phyloP scores from a whole-genome alignment of 352 stramenopile genomes.

The Elongisporangium prolatum region DNA sequence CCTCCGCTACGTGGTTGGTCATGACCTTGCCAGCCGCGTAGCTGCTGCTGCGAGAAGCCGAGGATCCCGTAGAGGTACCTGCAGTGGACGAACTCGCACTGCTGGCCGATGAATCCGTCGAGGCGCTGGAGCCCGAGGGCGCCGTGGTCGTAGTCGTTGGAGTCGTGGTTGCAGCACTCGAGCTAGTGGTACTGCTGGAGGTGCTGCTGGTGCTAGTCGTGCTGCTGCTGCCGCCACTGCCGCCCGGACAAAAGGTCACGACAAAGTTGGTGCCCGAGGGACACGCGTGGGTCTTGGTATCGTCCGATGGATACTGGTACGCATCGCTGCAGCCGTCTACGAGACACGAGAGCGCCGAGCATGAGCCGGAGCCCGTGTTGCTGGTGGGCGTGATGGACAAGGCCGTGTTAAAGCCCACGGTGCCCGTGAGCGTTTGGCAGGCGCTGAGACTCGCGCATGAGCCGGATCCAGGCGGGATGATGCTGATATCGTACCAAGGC shows the following conservation, averaged over 20 bases:
- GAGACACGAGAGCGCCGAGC: slow-evolving; percentile 37
- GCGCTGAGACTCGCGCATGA: slow-evolving; percentile 37
- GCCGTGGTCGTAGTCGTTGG: slow-evolving; percentile 9
- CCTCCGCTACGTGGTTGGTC: slow-evolving; percentile 15
- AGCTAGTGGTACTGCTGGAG: slow-evolving; percentile 17
- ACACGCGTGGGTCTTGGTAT: slow-evolving; percentile 60
- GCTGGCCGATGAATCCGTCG: slow-evolving; percentile 19
- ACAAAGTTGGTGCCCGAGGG: slow-evolving; percentile 42
- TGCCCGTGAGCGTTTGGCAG: slow-evolving; percentile 42
- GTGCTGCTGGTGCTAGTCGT: slow-evolving; percentile 19
- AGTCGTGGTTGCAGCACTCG: slow-evolving; percentile 11
- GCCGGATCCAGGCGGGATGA: slow-evolving; percentile 36
- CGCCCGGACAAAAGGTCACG: slow-evolving; percentile 66
- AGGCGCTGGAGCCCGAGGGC: not conserved
- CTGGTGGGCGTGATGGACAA: slow-evolving; percentile 45
- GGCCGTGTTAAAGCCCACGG: slow-evolving; percentile 55
- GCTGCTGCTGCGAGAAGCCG: slow-evolving; percentile 9
- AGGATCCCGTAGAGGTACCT: slow-evolving; percentile 6
- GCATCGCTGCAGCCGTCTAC: slow-evolving; percentile 47
- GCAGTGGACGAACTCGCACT: slow-evolving; percentile 10
- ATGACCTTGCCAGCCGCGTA: slow-evolving; percentile 1
- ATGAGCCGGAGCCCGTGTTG: slow-evolving; percentile 36
- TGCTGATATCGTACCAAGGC: slow-evolving; percentile 57
- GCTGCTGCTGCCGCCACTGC: slow-evolving; percentile 26
- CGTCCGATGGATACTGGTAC: slow-evolving; percentile 55